These are phyloP conservation scores for Aschersonia sp. DNA, from an alignment of 2,329 filamentous ascomycete species.

Conservation along the genomic window DNA sequence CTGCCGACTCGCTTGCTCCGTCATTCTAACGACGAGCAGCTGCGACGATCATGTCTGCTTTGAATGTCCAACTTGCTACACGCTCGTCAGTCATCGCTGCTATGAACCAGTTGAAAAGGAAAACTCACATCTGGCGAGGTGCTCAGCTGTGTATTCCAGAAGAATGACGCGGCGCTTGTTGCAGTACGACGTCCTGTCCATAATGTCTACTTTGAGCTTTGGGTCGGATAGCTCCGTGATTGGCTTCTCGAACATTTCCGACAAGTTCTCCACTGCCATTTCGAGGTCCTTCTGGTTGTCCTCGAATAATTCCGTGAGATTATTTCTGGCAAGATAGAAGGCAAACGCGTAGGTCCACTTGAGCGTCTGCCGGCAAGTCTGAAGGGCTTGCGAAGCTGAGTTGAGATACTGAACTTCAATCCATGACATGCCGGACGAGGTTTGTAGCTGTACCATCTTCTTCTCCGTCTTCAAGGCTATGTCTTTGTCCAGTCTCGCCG, in stretches of 20 bases:
- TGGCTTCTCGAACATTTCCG: slow-evolving; percentile 99
- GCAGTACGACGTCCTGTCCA: slow-evolving; percentile 97
- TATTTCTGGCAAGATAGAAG: slow-evolving; percentile 92
- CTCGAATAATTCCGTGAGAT: slow-evolving; percentile 92
- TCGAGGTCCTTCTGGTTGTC: slow-evolving; percentile 98
- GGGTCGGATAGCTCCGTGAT: slow-evolving; percentile 68
- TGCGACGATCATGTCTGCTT: background rate
- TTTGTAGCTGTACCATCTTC: slow-evolving; percentile 96
- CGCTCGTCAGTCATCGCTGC: slow-evolving; percentile 9
- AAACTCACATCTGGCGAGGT: slow-evolving; percentile 64
- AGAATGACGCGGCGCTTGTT: slow-evolving; percentile 82
- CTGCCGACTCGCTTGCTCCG: no score
- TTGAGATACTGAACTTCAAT: slow-evolving; percentile 98
- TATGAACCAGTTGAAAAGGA: background rate
- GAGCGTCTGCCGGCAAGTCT: slow-evolving; percentile 92
- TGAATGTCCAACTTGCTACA: slow-evolving; percentile 31
- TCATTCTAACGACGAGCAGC: no score
- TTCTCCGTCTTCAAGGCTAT: slow-evolving; percentile 93
- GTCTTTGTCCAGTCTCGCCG: slow-evolving; percentile 89
- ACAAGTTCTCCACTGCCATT: slow-evolving; percentile 89
- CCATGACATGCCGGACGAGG: slow-evolving; percentile 91
- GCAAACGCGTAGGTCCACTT: slow-evolving; percentile 99
- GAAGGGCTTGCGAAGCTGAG: slow-evolving; percentile 79
- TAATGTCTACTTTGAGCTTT: slow-evolving; percentile 95
- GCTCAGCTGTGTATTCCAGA: slow-evolving; percentile 83